Base-by-base conservation (phyloP, 176 grass and related monocot genomes). In the Oryza brachyantha region DNA sequence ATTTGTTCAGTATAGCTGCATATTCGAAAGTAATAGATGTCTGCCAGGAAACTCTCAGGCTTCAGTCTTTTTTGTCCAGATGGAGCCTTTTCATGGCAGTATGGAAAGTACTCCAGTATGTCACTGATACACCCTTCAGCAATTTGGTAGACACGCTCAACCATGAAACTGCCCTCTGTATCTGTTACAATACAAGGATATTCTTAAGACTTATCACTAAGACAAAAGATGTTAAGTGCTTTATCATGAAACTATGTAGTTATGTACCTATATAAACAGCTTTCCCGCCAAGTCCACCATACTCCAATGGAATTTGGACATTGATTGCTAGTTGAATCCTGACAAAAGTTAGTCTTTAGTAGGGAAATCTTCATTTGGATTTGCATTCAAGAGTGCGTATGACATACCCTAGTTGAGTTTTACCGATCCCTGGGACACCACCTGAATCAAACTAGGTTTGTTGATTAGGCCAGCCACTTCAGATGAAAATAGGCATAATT, bases 1-100 rank as follows among this genome's bases (percentile, higher is more conserved):
- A 93, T 98, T 86, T 98, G 96, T 85, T 98, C 92, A 0, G 96
- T 93, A 73, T 94, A 98, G 85, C 96, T 98, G 81, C 96, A 98
- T 75, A 98, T 85, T 55, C 88, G 70, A 75, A 98, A 98, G 82
- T 98, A 98, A 75, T 90, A 98, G 64, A 98, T 98, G 55, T 88
- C 85, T 61, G 86, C 77, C 24, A 98, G 79, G 78, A 94, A 98
- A 79, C 59, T 52, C 76, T 93, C 85, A 32, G 87, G 87, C 84
- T 93, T 85, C 75, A 98, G 29, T 62, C 58, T 88, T 69, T 82
- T 79, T 79, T 82, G 63, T 66, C 73, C 72, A 43, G 78, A 76
- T 83, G 81, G 86, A 70, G 72, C 59, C 40, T 88, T 90, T 25
- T 90, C 70, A 73, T 72, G 78, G 61, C 70, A 82, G 61, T 82